Conservation (phyloP, 1,139 yeast species). For the Diutina mesorugosa region DNA sequence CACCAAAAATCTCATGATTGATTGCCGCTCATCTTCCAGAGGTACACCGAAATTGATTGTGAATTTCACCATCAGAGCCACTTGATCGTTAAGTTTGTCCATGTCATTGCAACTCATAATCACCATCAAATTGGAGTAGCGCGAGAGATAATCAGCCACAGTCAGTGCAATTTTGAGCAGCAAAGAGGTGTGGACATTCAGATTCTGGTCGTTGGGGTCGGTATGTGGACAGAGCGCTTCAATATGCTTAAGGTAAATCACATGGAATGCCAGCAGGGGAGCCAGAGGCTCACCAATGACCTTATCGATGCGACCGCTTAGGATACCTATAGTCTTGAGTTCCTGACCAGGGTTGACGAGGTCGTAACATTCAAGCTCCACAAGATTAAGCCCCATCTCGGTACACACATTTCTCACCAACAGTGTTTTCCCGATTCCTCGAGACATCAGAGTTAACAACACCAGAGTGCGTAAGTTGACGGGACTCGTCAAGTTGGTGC, state of each 20-base stretch:
- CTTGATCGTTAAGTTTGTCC: conserved; percentile 54
- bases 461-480: conserved; percentile 46
- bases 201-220: conserved; percentile 52
- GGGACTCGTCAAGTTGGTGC: conserved; percentile 4
- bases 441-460: conserved; percentile 51
- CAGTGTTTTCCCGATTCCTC: conserved; percentile 73
- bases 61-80: conserved; percentile 63
- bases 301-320: conserved; percentile 67
- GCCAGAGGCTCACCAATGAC: conserved; percentile 7
- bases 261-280: conserved; percentile 11
- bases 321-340: conserved; percentile 63
- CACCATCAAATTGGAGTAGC: conserved; percentile 31
- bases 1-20: conserved; percentile 44
- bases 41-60: conserved; percentile 74
- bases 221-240: conserved; percentile 60
- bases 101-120: conserved; percentile 63
- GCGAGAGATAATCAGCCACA: conserved; percentile 39
- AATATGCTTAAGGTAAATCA: conserved; percentile 54
- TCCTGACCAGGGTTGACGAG: conserved; percentile 60
- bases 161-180: conserved; percentile 47
- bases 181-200: conserved; percentile 39
- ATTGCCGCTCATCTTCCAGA: conserved; percentile 55
- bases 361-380: conserved; percentile 60
- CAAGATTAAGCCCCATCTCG: conserved; percentile 53
- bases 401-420: conserved; percentile 42